A percentile compares a stretch with the other conserved stretches of the same genome.
phyloP scores from a whole-genome alignment of 2,329 filamentous ascomycete genomes.

The Graphilbum sp. region DNA sequence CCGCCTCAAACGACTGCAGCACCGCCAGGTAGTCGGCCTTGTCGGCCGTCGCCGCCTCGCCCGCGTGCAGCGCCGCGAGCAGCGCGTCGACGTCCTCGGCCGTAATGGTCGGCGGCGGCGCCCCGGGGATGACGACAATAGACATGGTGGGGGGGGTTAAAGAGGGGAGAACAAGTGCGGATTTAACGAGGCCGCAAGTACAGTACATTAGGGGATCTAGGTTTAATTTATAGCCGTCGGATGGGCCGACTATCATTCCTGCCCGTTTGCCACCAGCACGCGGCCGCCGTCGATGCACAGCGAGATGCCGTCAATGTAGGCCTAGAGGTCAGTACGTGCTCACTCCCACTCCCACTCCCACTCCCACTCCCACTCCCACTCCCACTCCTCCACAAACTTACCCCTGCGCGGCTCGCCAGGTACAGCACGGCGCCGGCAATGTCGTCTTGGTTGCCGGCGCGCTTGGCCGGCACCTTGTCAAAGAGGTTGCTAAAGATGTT shows the following conservation, averaged over 20 bases:
- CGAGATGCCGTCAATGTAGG: constrained; percentile 6
- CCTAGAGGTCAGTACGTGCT: neutral
- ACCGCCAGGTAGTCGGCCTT: constrained; percentile 13
- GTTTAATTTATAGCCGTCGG: too few relatives aligned
- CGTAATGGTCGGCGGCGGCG: neutral
- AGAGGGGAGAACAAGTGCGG: too few relatives aligned
- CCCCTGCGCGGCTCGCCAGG: constrained; percentile 16
- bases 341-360: too few relatives aligned
- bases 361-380: too few relatives aligned
- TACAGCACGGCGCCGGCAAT: constrained; percentile 42
- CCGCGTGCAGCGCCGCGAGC: constrained; percentile 8
- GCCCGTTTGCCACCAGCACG: constrained; percentile 8
- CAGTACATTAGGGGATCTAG: too few relatives aligned
- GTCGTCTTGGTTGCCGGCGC: constrained; percentile 40
- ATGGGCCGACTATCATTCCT: constrained; percentile 1
- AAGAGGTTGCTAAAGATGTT: constrained; percentile 41
- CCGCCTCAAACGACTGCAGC: constrained; percentile 14
- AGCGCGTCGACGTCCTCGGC: neutral
- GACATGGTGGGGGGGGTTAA: constrained; percentile 2
- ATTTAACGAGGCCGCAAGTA: too few relatives aligned
- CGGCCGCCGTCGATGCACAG: constrained; percentile 9
- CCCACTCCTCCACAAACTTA: too few relatives aligned
- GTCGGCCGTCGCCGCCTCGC: constrained; percentile 10
- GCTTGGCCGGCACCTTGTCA: constrained; percentile 25
- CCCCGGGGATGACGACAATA: constrained; percentile 5